Evolutionary conservation across 2,329 filamentous ascomycete species (phyloP), one percentile per base, ranked within the genome.

Genomic region (Phialocephala subalpina): DNA sequence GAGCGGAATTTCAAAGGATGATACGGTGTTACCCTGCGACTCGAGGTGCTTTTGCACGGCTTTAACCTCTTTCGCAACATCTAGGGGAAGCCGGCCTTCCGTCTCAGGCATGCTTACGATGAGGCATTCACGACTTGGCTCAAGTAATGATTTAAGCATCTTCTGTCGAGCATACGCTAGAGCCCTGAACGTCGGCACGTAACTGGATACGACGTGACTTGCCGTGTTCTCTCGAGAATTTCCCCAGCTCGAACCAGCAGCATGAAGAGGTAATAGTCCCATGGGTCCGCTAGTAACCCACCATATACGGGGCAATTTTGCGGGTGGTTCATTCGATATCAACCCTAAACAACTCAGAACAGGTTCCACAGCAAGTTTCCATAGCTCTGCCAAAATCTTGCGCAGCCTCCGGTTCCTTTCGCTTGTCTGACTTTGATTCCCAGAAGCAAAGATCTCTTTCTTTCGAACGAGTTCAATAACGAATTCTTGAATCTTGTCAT

Each of bases 201-300:
- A 59, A 20, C 7, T 12, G n/a, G 57, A 59, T 9, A 59, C 33
- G 27, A 59, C 57, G 27, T 59, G 38, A 20, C 35, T 42, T 27
- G 22, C 22, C 9, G 57, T 45, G 36, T 59, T 59, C 14, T 59
- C 57, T 5, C 4, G 18, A 8, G 57, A 59, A 22, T 20, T 36
- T 22, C 20, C 14, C 25, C 25, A 59, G n/a, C 45, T 14, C 5
- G 9, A 14, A 9, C 57, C 57, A 18, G 57, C 57, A 9, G 57
- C 57, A 29, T 59, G 57, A 25, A 59, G 38, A 22, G 57, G 35
- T 20, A 45, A 9, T 8, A 27, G 18, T 12, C 57, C 57, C 18
- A 45, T 25, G 20, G 20, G 57, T 4, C 57, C 57, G n/a, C n/a
- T 45, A 25, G 57, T 27, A 25, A 59, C 38, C 57, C 57, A 59